These are phyloP conservation scores for Phycomyces blakesleeanus DNA, from an alignment of 192 early-diverging fungal genomes.

Conservation along the genomic window DNA sequence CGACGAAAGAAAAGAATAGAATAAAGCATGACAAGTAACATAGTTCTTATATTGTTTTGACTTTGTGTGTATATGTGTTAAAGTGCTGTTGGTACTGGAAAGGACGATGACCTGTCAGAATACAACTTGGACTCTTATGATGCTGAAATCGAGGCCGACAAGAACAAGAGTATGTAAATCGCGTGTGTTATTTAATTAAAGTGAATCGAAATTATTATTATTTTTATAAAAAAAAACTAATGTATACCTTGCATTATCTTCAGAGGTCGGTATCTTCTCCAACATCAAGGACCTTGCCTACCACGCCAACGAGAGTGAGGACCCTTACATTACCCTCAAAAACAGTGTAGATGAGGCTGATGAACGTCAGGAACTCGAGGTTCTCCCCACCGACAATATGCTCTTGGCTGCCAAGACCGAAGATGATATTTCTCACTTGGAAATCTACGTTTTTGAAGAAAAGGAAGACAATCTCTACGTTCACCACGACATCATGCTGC, in stretches of 20 bases:
- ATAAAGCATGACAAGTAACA: too few relatives aligned
- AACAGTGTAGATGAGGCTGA: constrained; percentile 84
- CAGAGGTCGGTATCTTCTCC: constrained; percentile 70
- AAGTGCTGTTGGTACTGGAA: background rate
- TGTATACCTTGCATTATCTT: too few relatives aligned
- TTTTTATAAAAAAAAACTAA: too few relatives aligned
- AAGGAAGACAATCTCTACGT: constrained; percentile 87
- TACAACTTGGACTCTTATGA: constrained; percentile 97
- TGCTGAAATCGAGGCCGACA: constrained; percentile 56
- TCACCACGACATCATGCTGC: constrained; percentile 97
- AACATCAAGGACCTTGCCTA: constrained; percentile 88
- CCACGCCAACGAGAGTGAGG: constrained; percentile 72
- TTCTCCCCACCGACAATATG: constrained; percentile 80
- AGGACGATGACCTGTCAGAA: constrained; percentile 64
- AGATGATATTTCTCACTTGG: constrained; percentile 94
- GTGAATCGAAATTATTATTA: background rate
- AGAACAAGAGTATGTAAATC: constrained; percentile 27
- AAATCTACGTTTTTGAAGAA: constrained; percentile 88
- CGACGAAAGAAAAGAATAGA: too few relatives aligned
- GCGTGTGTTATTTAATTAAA: too few relatives aligned
- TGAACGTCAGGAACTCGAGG: constrained; percentile 46
- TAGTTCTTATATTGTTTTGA: too few relatives aligned
- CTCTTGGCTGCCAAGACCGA: constrained; percentile 93
- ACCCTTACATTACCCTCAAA: constrained; percentile 78
- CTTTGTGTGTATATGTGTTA: background rate